Percentiles rank a stretch among this genome's conserved stretches.
Conservation (phyloP, 139 green algal genomes). For the Eudorina sp. region DNA sequence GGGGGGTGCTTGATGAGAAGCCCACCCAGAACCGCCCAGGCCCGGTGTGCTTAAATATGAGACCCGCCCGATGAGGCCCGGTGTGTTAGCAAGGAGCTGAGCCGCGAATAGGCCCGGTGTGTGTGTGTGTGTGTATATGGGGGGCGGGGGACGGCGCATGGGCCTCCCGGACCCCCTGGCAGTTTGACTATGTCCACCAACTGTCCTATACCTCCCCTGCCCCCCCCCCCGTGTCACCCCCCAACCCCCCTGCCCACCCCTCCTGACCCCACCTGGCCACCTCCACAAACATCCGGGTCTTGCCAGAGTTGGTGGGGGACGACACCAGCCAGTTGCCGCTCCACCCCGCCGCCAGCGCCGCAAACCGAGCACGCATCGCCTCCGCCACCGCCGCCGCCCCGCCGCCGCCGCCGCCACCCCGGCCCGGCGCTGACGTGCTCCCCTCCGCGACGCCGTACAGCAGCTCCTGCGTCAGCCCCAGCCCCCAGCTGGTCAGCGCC, state of each 20-base stretch:
- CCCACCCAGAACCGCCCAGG: neutral
- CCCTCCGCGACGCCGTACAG: too few relatives aligned
- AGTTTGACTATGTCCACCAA: too few relatives aligned
- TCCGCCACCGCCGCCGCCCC: neutral
- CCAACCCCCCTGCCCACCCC: neutral
- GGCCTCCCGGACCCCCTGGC: too few relatives aligned
- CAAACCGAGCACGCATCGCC: neutral
- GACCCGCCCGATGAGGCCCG: too few relatives aligned
- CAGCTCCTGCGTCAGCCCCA: slow-evolving; percentile 1
- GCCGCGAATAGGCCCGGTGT: too few relatives aligned
- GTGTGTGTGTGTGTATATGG: too few relatives aligned
- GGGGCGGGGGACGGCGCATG: too few relatives aligned
- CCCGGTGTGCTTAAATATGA: too few relatives aligned
- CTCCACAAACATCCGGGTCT: slow-evolving; percentile 66
- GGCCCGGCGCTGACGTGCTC: neutral
- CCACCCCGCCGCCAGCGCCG: neutral
- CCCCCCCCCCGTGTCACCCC: neutral
- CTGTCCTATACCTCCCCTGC: too few relatives aligned
- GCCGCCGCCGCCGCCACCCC: neutral
- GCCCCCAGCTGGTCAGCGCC: slow-evolving; percentile 33
- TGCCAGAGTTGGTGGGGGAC: slow-evolving; percentile 58
- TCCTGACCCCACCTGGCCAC: slow-evolving; percentile 41
- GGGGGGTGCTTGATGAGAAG: neutral
- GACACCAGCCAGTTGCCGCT: slow-evolving; percentile 59
- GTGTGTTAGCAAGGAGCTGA: too few relatives aligned